Conservation (phyloP, 2,329 filamentous ascomycete genomes). For the Colletotrichum eleusines region DNA sequence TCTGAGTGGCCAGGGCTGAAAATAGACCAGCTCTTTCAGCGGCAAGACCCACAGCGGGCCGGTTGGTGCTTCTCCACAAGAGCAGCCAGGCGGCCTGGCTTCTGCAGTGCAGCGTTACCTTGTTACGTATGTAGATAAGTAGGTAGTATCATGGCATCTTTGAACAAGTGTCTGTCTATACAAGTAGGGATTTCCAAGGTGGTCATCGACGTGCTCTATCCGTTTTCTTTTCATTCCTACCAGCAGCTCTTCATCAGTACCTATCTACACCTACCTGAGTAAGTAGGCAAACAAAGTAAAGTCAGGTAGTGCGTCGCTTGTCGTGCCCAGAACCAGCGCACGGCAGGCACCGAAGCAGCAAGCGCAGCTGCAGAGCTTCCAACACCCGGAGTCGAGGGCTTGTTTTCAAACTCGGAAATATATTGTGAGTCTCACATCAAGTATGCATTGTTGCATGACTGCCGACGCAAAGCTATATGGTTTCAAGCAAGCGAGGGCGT, state of each 20-base stretch:
- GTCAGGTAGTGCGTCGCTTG: background rate
- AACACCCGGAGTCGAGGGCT: conserved; percentile 1
- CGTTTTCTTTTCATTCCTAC: too few species aligned
- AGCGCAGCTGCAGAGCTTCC: background rate
- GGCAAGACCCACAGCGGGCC: conserved; percentile 29
- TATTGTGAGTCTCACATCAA: background rate
- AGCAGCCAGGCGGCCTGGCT: background rate
- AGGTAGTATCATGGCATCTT: too few species aligned
- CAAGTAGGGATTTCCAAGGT: too few species aligned
- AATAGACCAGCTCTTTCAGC: conserved; percentile 28
- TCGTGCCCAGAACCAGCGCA: background rate
- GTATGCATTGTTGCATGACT: background rate
- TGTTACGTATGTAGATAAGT: too few species aligned
- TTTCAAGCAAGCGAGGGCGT: background rate
- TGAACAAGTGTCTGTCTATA: background rate
- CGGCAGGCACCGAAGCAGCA: background rate
- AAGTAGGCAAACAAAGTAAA: too few species aligned
- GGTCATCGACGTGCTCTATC: too few species aligned
- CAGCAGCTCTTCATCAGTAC: too few species aligned
- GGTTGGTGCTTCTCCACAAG: conserved; percentile 26
- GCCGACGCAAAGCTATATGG: background rate
- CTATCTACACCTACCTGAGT: background rate
- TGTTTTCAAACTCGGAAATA: background rate
- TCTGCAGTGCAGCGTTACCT: background rate
- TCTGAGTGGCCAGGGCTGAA: conserved; percentile 32